These are phyloP conservation scores for Glycine latifolia DNA, from an alignment of 306 rosid genomes.

Conservation along the genomic window DNA sequence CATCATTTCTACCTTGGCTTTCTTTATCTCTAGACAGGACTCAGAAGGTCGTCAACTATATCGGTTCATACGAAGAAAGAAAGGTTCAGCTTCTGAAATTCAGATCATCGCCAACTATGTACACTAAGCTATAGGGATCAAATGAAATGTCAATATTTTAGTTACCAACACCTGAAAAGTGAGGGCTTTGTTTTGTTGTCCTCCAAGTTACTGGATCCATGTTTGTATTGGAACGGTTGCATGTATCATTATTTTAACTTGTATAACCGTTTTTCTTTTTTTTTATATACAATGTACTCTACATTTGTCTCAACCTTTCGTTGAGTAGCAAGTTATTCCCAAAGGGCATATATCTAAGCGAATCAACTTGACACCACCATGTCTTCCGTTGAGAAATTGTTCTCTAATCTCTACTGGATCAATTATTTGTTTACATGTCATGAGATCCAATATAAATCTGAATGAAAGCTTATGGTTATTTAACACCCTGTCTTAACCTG, in stretches of 20 bases:
- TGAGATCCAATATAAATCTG: background rate
- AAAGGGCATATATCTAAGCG: background rate
- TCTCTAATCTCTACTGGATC: background rate
- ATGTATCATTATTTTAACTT: slow-evolving; percentile 2
- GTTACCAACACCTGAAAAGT: too few species aligned
- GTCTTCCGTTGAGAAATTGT: background rate
- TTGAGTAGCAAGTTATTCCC: background rate
- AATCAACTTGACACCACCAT: background rate
- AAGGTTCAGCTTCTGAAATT: background rate
- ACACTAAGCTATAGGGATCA: background rate
- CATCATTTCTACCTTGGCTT: slow-evolving; percentile 21
- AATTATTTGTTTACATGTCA: background rate
- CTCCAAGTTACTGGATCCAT: slow-evolving; percentile 21
- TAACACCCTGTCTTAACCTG: too few species aligned
- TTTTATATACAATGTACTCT: background rate
- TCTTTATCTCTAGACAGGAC: background rate
- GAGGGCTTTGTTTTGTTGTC: background rate
- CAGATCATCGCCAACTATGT: background rate
- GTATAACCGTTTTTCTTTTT: background rate
- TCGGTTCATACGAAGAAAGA: slow-evolving; percentile 1
- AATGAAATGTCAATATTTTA: background rate
- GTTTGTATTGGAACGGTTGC: slow-evolving; percentile 1
- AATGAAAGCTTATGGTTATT: too few species aligned
- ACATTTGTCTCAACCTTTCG: background rate
- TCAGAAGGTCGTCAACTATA: background rate